These are phyloP conservation scores for Vicia villosa DNA, from an alignment of 306 rosid species.

Conservation along the genomic window DNA sequence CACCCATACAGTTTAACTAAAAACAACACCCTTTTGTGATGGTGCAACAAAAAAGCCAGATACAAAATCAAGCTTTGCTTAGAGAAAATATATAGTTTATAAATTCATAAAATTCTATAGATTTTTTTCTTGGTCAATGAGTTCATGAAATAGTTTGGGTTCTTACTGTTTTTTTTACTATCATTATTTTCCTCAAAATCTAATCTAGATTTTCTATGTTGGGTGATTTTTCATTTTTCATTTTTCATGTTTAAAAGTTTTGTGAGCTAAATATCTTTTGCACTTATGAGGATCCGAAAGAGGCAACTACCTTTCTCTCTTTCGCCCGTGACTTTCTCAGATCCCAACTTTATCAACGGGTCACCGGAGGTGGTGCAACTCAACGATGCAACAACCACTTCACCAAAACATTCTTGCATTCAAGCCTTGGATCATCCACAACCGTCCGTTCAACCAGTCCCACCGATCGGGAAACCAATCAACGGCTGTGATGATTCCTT, in stretches of 20 bases:
- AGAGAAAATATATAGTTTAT: no score
- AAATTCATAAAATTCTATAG: neutral
- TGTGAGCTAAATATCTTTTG: constrained; percentile 32
- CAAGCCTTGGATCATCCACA: constrained; percentile 28
- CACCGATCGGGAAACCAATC: no score
- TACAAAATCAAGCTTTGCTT: constrained; percentile 19
- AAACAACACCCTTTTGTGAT: constrained; percentile 44
- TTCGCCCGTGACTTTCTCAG: constrained; percentile 62
- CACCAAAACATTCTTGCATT: constrained; percentile 42
- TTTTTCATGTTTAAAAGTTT: no score
- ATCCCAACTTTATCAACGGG: constrained; percentile 70
- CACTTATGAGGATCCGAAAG: constrained; percentile 86
- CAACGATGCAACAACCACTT: constrained; percentile 12
- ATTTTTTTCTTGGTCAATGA: no score
- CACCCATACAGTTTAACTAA: constrained; percentile 44
- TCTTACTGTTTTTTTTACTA: no score
- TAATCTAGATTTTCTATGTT: no score
- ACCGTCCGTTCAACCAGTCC: neutral
- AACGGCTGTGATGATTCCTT: no score
- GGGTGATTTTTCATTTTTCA: no score
- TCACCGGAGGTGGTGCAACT: constrained; percentile 72
- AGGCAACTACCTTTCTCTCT: constrained; percentile 61
- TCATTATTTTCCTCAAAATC: no score
- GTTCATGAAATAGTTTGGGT: no score
- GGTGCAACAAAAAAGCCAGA: constrained; percentile 82